Conservation (phyloP, 768 basidiomycete genomes). For the Mycena haematopus region DNA sequence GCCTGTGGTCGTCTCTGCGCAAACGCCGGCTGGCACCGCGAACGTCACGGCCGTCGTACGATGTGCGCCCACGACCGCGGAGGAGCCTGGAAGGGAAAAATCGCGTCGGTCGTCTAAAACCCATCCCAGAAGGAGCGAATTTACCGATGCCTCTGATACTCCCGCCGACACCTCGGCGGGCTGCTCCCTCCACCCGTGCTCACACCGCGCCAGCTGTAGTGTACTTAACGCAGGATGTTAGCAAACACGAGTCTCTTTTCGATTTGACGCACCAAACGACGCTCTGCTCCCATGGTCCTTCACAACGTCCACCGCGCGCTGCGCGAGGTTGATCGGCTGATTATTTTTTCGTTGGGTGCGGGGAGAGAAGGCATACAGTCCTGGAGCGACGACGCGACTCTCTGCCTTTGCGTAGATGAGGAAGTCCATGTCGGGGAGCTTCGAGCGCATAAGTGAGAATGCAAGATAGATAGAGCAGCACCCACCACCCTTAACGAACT, state of each 20-base stretch:
- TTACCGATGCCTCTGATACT: constrained; percentile 89
- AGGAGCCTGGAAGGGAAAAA: constrained; percentile 62
- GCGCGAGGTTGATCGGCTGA: constrained; percentile 62
- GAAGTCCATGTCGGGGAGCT: no score
- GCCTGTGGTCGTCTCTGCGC: neutral
- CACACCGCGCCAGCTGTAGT: constrained; percentile 85
- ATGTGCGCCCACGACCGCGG: constrained; percentile 31
- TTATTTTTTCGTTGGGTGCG: no score
- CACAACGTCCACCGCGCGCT: constrained; percentile 82
- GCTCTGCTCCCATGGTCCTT: constrained; percentile 85
- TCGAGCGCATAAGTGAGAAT: no score
- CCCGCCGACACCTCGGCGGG: constrained; percentile 77
- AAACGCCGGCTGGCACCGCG: constrained; percentile 13
- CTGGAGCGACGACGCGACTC: no score
- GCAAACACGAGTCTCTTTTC: no score
- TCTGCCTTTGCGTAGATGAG: no score
- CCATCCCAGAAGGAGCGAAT: neutral
- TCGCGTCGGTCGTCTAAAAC: no score
- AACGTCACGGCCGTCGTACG: constrained; percentile 26
- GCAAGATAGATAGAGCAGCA: no score
- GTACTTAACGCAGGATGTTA: neutral
- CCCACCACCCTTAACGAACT: no score
- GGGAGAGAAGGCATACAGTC: no score
- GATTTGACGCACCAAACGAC: constrained; percentile 61
- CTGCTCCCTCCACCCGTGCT: constrained; percentile 94